Percentiles rank a stretch among this genome's conserved stretches.
These are phyloP conservation scores for Talaromyces stipitatus DNA, from an alignment of 495 filamentous ascomycete genomes.

Conservation along the genomic window DNA sequence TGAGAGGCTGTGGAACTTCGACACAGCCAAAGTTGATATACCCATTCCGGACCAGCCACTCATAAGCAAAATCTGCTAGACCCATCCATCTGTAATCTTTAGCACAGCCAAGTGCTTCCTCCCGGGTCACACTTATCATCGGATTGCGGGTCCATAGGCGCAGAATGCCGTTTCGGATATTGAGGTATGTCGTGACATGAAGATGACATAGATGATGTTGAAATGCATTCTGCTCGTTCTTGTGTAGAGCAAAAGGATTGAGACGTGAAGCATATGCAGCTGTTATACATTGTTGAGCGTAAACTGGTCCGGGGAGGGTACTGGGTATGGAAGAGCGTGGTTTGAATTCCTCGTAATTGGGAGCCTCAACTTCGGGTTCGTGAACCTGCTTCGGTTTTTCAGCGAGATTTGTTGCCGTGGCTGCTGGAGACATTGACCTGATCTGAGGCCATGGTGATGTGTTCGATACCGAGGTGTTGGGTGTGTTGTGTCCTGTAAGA, in stretches of 20 bases:
- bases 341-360: slow-evolving; percentile 26
- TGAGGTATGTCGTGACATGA: slow-evolving; percentile 93
- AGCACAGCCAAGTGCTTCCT: slow-evolving; percentile 89
- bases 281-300: slow-evolving; percentile 78
- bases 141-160: slow-evolving; percentile 88
- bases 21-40: slow-evolving; percentile 97
- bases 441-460: slow-evolving; percentile 15
- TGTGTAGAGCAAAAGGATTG: slow-evolving; percentile 81
- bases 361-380: not conserved
- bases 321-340: slow-evolving; percentile 78
- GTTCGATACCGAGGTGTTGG: slow-evolving; percentile 24
- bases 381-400: slow-evolving; percentile 7
- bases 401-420: slow-evolving; percentile 8
- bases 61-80: slow-evolving; percentile 78
- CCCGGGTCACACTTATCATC: slow-evolving; percentile 72
- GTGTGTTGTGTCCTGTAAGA: slow-evolving; percentile 15
- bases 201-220: slow-evolving; percentile 73
- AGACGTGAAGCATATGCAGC: slow-evolving; percentile 86
- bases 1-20: slow-evolving; percentile 44
- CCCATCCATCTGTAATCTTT: slow-evolving; percentile 88
- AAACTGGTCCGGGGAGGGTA: slow-evolving; percentile 60
- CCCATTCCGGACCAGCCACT: slow-evolving; percentile 84
- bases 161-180: slow-evolving; percentile 92
- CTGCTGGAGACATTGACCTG: slow-evolving; percentile 26
- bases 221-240: slow-evolving; percentile 74